Conservation (phyloP, 257 asterid species). For the Buddleja alternifolia region DNA sequence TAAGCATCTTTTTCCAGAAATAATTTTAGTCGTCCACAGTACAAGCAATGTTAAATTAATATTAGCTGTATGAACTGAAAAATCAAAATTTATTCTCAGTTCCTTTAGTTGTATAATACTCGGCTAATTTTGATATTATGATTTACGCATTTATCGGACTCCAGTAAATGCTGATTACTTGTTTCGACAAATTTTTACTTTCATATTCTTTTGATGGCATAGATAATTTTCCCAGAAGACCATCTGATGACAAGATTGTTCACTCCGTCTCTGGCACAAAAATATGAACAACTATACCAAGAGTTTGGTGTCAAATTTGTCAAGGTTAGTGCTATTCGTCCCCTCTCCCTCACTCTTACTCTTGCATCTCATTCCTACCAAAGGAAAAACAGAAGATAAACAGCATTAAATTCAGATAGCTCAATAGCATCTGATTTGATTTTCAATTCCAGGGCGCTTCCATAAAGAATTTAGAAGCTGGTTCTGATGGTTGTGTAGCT, state of each 20-base stretch:
- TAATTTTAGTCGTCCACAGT: not conserved
- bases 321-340: constrained; percentile 60
- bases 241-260: constrained; percentile 84
- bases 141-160: not conserved
- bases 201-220: constrained; percentile 14
- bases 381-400: not conserved
- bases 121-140: not conserved
- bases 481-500: constrained; percentile 75
- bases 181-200: constrained; percentile 26
- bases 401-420: not conserved
- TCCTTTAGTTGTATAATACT: not conserved
- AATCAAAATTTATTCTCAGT: not conserved
- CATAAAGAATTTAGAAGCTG: constrained; percentile 71
- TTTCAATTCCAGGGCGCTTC: constrained; percentile 71
- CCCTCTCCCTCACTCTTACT: constrained; percentile 10
- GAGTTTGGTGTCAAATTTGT: constrained; percentile 80
- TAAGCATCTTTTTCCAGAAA: not conserved
- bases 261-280: constrained; percentile 84
- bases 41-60: not conserved
- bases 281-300: constrained; percentile 77
- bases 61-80: not conserved
- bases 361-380: constrained; percentile 11
- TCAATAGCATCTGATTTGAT: constrained; percentile 27
- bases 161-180: not conserved
- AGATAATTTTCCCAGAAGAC: constrained; percentile 87